phyloP scores from a whole-genome alignment of 1,284 basidiomycete species.

The Naganishia cerealis region DNA sequence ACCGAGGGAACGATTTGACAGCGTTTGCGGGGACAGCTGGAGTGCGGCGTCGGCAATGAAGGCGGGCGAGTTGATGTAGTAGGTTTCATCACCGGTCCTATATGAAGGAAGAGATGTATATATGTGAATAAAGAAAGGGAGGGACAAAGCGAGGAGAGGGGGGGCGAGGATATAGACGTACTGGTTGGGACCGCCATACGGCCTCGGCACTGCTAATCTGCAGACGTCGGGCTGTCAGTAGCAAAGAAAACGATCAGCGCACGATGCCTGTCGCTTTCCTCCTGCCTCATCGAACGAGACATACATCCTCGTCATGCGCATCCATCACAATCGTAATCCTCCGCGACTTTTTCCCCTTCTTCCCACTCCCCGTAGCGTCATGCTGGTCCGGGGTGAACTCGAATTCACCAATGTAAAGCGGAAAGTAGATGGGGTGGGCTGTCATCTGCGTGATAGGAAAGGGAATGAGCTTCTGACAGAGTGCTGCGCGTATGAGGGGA shows the following conservation, averaged over 20 bases:
- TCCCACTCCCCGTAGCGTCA: not conserved
- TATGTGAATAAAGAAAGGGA: no score
- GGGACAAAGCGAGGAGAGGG: not conserved
- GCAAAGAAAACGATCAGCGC: slow-evolving; percentile 6
- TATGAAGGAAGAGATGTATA: not conserved
- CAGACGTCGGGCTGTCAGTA: slow-evolving; percentile 38
- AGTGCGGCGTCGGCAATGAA: slow-evolving; percentile 23
- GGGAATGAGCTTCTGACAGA: not conserved
- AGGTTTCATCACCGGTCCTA: slow-evolving; percentile 2
- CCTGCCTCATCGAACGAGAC: slow-evolving; percentile 11
- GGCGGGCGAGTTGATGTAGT: slow-evolving; percentile 22
- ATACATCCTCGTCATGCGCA: slow-evolving; percentile 45
- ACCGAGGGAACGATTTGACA: slow-evolving; percentile 22
- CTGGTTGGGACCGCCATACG: slow-evolving; percentile 17
- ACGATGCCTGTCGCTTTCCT: slow-evolving; percentile 1
- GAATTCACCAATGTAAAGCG: slow-evolving; percentile 51
- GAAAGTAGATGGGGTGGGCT: slow-evolving; percentile 52
- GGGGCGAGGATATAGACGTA: not conserved
- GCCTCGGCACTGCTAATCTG: slow-evolving; percentile 36
- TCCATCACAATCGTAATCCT: slow-evolving; percentile 47
- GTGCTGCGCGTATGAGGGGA: not conserved
- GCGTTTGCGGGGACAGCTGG: slow-evolving; percentile 23
- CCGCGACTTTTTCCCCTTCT: slow-evolving; percentile 32
- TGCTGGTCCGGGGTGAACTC: slow-evolving; percentile 38
- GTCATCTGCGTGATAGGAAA: slow-evolving; percentile 41